Base-by-base conservation (phyloP, 495 filamentous ascomycete genomes). In the Aspergillus sclerotiicarbonarius region DNA sequence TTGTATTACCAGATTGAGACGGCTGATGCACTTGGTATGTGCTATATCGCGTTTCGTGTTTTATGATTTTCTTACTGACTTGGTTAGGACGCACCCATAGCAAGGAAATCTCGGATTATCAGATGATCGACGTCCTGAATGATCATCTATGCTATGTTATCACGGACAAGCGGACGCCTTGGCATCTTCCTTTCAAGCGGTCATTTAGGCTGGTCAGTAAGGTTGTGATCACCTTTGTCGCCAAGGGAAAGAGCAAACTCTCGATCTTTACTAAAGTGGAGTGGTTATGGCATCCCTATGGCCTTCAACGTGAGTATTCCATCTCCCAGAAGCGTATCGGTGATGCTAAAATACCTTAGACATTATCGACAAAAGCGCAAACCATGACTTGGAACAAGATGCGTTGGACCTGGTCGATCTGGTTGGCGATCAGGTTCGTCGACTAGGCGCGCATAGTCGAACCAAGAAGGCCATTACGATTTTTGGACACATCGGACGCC, bases 101-200 rank as follows among this genome's bases (percentile, higher is more conserved):
- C 58, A 82, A 84, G 16, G 61, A 52, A 8, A 84, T 96, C 35
- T 80, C 82, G 3, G 94, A 98, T 71, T 85, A 89, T 62, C 94
- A 98, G 67, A 84, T 88, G 58, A 91, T 98, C 56, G 94, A 98
- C 54, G 81, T 96, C 19, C 83, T 90, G 63, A 96, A 92, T 71
- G 95, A 98, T 61, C 93, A 98, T 68, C 80, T 98, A 45, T 96
- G 92, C 69, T 98, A 98, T 70, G 91, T 96, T 39, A 82, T 98
- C 47, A 91, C 90, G 13, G 90, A 97, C 67, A 84, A 85, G 59
- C 91, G 90, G 64, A 89, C 84, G 0, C 92, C 93, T 1, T 97
- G 91, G 91, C 90, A 96, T 76, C 81, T 98, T 16, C 94, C 95
- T 2, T 82, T 90, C 69, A 78, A 82, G 47, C 81, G 89, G 33